Evolutionary conservation across 331 rosid genomes (phyloP), one percentile per base, ranked within the genome.

Genomic region (Phaseolus coccineus): DNA sequence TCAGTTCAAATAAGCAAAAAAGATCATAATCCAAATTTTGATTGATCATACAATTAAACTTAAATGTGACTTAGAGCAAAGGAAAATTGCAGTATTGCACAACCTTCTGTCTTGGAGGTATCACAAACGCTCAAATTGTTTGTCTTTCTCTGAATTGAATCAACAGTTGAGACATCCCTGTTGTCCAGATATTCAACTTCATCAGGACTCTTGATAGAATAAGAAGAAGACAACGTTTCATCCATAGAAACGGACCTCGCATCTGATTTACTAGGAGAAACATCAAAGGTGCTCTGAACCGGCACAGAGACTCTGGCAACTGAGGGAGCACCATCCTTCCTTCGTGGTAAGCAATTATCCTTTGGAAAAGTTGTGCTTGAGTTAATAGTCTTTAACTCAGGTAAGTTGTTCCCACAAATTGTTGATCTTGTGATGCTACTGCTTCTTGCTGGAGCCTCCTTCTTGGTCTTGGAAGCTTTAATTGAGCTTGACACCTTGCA

Each of bases 261-360:
- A 81, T 90, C 96, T 27, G 94, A 90, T 89, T 89, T 87, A 84
- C 84, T 82, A 2, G 97, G 90, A 73, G 96, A 90, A 79, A 88
- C 73, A 44, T 83, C 87, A 86, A 85, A 73, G 78, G 78, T 78
- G 83, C 76, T 51, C 2, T 78, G 57, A 30, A 72, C 39, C 1
- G 80, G 83, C 22, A 77, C 79, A 11, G 77, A 69, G 75, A 80
- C 19, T 12, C 76, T 75, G 69, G 42, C 67, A 22, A 59, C 69
- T 39, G 77, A 40, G 62, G 88, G 79, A 48, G 48, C 37, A 53
- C 71, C 58, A 73, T 73, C 87, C 4, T 73, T 69, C n/a, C 62
- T 84, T 79, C 71, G 79, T 42, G 77, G 79, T 31, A 84, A 40
- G 48, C 84, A 50, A 56, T 86, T 59, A 56, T 59, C 62, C 83